Conservation (phyloP, 148 eudicot genomes). For the Cornus kousa region DNA sequence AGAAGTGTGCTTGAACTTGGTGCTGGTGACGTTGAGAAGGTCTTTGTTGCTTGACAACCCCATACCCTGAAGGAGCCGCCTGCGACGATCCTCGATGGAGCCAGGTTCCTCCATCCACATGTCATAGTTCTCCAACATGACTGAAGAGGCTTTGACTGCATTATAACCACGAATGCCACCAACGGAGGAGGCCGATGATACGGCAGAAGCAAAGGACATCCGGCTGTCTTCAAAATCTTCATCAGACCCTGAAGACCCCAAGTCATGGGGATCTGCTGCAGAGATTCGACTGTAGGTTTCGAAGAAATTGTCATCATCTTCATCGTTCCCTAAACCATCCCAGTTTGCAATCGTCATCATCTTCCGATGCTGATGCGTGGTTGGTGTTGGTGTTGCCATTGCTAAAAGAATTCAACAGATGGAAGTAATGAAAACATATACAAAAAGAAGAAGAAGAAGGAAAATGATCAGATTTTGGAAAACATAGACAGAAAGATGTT, state of each 20-base stretch:
- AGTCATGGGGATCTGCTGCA: slow-evolving; percentile 39
- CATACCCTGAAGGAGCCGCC: slow-evolving; percentile 71
- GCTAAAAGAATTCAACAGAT: background rate
- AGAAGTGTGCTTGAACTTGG: slow-evolving; percentile 26
- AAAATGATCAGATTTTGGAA: no score
- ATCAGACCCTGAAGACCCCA: slow-evolving; percentile 38
- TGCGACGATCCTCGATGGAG: slow-evolving; percentile 67
- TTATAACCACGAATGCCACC: slow-evolving; percentile 13
- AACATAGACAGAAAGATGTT: background rate
- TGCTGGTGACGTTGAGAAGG: slow-evolving; percentile 34
- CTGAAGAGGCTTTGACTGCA: background rate
- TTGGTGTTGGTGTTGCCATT: slow-evolving; percentile 15
- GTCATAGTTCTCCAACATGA: slow-evolving; percentile 41
- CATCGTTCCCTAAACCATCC: slow-evolving; percentile 59
- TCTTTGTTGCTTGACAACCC: slow-evolving; percentile 74
- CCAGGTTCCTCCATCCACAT: slow-evolving; percentile 84
- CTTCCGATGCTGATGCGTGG: slow-evolving; percentile 33
- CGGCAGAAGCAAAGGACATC: slow-evolving; percentile 53
- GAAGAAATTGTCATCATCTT: slow-evolving; percentile 75
- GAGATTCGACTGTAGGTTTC: slow-evolving; percentile 65
- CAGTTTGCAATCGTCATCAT: slow-evolving; percentile 67
- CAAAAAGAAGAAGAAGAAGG: background rate
- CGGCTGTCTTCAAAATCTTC: slow-evolving; percentile 63
- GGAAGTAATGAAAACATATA: background rate
- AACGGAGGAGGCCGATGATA: slow-evolving; percentile 20